Percentiles rank a stretch among this genome's conserved stretches.
These are phyloP conservation scores for Fusarium tjaetaba DNA, from an alignment of 2,329 filamentous ascomycete genomes.

Conservation along the genomic window DNA sequence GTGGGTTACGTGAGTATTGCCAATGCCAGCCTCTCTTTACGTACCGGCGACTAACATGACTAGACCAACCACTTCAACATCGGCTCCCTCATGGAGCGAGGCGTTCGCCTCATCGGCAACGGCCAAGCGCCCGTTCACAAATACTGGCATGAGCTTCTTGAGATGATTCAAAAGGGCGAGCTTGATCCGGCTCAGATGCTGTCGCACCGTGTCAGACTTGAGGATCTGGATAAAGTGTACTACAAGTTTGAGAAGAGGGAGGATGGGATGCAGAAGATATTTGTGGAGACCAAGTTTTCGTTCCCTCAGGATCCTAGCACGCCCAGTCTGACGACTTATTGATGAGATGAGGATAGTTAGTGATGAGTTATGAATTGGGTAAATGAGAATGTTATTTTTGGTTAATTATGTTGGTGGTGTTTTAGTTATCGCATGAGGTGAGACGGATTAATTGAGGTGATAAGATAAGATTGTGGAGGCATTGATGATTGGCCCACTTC, in stretches of 20 bases:
- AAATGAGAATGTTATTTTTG: background rate
- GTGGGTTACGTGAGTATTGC: constrained; percentile 63
- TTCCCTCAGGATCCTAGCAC: constrained; percentile 51
- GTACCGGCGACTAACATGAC: background rate
- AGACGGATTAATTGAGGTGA: no score
- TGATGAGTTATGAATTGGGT: background rate
- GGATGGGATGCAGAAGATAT: constrained; percentile 85
- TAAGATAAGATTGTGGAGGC: no score
- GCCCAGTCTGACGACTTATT: constrained; percentile 32
- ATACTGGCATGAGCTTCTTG: constrained; percentile 84
- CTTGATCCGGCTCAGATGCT: constrained; percentile 85
- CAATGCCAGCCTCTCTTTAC: no score
- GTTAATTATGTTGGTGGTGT: background rate
- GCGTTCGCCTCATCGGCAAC: constrained; percentile 79
- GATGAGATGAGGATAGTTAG: background rate
- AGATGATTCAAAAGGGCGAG: constrained; percentile 71
- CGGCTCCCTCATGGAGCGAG: constrained; percentile 85
- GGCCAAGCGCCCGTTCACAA: constrained; percentile 78
- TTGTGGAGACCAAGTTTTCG: constrained; percentile 68
- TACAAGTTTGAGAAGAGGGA: constrained; percentile 68
- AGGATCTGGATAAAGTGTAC: constrained; percentile 76
- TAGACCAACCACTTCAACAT: constrained; percentile 71
- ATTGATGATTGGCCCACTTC: no score
- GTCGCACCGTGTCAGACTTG: constrained; percentile 78
- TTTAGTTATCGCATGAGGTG: background rate